These are phyloP conservation scores for Glycine soja DNA, from an alignment of 306 rosid genomes.

Conservation along the genomic window DNA sequence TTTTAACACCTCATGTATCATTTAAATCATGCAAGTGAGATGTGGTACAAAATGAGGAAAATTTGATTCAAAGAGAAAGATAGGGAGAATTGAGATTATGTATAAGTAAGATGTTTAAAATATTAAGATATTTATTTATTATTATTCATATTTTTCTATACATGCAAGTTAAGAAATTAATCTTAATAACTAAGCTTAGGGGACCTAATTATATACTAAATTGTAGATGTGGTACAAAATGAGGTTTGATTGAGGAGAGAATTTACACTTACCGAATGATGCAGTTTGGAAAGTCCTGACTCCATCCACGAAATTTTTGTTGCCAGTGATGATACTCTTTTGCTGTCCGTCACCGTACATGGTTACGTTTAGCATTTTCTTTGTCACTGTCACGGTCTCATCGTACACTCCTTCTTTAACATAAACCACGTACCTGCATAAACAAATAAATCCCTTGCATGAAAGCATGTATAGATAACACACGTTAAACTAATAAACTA, in stretches of 20 bases:
- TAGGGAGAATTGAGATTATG: too few relatives aligned
- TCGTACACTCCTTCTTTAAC: slow-evolving; percentile 79
- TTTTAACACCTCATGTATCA: too few relatives aligned
- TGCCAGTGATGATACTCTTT: slow-evolving; percentile 79
- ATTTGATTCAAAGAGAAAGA: too few relatives aligned
- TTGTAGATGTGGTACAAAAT: too few relatives aligned
- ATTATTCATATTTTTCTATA: too few relatives aligned
- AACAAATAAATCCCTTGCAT: slow-evolving; percentile 3
- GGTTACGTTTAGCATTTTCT: slow-evolving; percentile 69
- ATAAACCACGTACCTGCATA: slow-evolving; percentile 76
- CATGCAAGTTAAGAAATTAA: too few relatives aligned
- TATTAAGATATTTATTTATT: too few relatives aligned
- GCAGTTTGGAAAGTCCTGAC: slow-evolving; percentile 80
- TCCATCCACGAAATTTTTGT: slow-evolving; percentile 72
- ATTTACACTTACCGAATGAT: slow-evolving; percentile 63
- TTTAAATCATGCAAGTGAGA: too few relatives aligned
- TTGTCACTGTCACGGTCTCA: slow-evolving; percentile 67
- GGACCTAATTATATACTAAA: too few relatives aligned
- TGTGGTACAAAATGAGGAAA: too few relatives aligned
- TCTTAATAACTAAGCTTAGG: too few relatives aligned
- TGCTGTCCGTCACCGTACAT: slow-evolving; percentile 84
- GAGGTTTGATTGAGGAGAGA: not conserved
- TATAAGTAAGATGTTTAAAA: too few relatives aligned
- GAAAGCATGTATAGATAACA: not conserved
- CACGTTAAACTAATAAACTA: not conserved